phyloP scores from a whole-genome alignment of 2,329 filamentous ascomycete genomes.

The Penicillium sp. region DNA sequence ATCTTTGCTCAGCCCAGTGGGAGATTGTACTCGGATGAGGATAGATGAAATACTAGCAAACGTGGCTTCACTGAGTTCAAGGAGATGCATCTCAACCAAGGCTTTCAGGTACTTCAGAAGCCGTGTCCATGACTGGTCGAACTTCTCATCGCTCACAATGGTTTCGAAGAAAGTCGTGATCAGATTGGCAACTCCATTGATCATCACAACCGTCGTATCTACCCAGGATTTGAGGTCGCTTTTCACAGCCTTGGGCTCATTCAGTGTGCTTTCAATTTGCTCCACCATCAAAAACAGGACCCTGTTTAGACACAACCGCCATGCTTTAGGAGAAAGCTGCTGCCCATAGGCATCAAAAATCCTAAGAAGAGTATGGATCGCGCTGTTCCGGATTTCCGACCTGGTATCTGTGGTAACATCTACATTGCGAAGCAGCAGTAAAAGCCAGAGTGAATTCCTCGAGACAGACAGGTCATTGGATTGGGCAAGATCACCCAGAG shows the following conservation, averaged over 20 bases:
- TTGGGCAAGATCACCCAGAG: conserved; percentile 59
- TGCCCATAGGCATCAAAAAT: conserved; percentile 92
- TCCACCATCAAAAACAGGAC: conserved; percentile 78
- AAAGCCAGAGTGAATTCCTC: conserved; percentile 33
- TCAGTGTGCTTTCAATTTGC: conserved; percentile 60
- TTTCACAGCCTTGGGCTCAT: conserved; percentile 13
- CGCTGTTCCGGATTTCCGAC: conserved; percentile 53
- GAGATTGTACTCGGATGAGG: conserved; percentile 47
- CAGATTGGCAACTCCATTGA: conserved; percentile 70
- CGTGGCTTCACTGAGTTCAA: conserved; percentile 70
- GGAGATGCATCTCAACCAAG: conserved; percentile 61
- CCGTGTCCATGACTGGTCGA: conserved; percentile 72
- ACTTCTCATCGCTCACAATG: conserved; percentile 64
- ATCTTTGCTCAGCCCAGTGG: conserved; percentile 44
- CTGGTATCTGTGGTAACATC: conserved; percentile 43
- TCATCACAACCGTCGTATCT: conserved; percentile 71
- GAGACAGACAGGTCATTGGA: conserved; percentile 61
- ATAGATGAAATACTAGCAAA: conserved; percentile 68
- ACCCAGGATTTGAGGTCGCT: conserved; percentile 60
- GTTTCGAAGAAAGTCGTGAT: conserved; percentile 74
- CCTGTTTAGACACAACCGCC: conserved; percentile 77
- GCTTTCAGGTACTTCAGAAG: conserved; percentile 68
- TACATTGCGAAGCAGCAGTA: conserved; percentile 41
- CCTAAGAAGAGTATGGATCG: conserved; percentile 83
- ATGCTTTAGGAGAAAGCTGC: conserved; percentile 72